These are phyloP conservation scores for Monosporascus sp. DNA, from an alignment of 2,329 filamentous ascomycete genomes.

Conservation along the genomic window DNA sequence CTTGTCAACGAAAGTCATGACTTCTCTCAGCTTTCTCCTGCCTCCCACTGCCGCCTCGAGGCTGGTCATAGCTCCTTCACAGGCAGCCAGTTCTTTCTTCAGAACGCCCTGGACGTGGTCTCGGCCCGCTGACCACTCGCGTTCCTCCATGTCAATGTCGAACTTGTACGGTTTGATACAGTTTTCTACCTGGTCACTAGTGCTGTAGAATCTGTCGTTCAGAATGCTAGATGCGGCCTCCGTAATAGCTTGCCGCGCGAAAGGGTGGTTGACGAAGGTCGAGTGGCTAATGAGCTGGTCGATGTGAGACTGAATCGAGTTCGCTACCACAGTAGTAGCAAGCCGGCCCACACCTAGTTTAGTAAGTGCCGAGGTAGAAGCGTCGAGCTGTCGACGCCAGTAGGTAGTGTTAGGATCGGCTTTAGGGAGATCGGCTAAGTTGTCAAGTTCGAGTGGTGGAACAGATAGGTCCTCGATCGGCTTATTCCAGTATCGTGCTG, in stretches of 20 bases:
- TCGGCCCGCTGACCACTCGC: constrained; percentile 80
- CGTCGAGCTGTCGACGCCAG: constrained; percentile 92
- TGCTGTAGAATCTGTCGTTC: constrained; percentile 93
- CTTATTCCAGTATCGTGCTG: constrained; percentile 95
- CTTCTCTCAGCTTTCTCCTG: constrained; percentile 78
- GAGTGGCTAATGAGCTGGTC: constrained; percentile 73
- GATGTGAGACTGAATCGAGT: constrained; percentile 78
- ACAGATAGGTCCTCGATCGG: constrained; percentile 78
- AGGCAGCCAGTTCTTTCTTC: constrained; percentile 82
- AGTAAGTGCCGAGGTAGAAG: constrained; percentile 82
- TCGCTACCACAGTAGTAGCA: constrained; percentile 85
- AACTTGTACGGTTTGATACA: constrained; percentile 99
- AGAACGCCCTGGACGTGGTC: constrained; percentile 76
- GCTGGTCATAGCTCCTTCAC: constrained; percentile 68
- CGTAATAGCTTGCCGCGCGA: constrained; percentile 85
- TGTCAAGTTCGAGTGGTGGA: constrained; percentile 62
- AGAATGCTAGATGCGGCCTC: constrained; percentile 86
- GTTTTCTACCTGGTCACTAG: constrained; percentile 95
- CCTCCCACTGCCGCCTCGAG: constrained; percentile 77
- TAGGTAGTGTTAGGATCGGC: constrained; percentile 80
- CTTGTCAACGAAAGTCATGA: constrained; percentile 85
- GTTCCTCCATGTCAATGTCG: constrained; percentile 88
- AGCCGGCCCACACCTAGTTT: constrained; percentile 91
- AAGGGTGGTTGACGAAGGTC: constrained; percentile 85
- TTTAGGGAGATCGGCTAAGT: constrained; percentile 72